Evolutionary conservation across 306 rosid species (phyloP).

Genomic region (Prunus kanzakura): DNA sequence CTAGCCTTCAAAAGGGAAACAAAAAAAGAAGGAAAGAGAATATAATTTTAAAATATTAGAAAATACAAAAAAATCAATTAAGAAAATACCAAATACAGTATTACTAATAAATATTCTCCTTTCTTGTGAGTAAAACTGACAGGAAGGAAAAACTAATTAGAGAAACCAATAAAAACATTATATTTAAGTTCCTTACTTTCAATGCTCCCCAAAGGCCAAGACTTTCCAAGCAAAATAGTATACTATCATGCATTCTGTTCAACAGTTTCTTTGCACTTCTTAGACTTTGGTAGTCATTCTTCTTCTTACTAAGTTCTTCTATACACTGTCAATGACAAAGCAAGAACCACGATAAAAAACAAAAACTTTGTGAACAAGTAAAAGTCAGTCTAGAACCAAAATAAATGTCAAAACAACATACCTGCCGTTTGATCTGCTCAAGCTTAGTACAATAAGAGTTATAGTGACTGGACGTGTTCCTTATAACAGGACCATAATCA

Average conservation of each 20-base stretch:
- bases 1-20: slow-evolving; percentile 55
- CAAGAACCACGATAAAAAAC: slow-evolving; percentile 13
- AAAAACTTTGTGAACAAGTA: slow-evolving; percentile 6
- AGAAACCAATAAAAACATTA: slow-evolving; percentile 18
- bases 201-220: slow-evolving; percentile 91
- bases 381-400: slow-evolving; percentile 4
- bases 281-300: slow-evolving; percentile 47
- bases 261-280: slow-evolving; percentile 59
- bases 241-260: slow-evolving; percentile 67
- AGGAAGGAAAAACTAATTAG: slow-evolving; percentile 1
- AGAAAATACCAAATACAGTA: not conserved
- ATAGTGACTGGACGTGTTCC: slow-evolving; percentile 32
- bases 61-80: not conserved
- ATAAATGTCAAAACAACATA: slow-evolving; percentile 34
- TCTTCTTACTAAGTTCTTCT: slow-evolving; percentile 40
- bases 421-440: slow-evolving; percentile 63
- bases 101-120: not conserved
- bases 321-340: slow-evolving; percentile 55
- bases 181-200: slow-evolving; percentile 50
- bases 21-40: slow-evolving; percentile 18
- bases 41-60: slow-evolving; percentile 15
- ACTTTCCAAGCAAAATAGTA: slow-evolving; percentile 56
- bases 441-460: slow-evolving; percentile 33
- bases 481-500: slow-evolving; percentile 43
- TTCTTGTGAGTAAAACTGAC: not conserved